Conservation (phyloP, 345 rosid genomes). For the Corymbia maculata region DNA sequence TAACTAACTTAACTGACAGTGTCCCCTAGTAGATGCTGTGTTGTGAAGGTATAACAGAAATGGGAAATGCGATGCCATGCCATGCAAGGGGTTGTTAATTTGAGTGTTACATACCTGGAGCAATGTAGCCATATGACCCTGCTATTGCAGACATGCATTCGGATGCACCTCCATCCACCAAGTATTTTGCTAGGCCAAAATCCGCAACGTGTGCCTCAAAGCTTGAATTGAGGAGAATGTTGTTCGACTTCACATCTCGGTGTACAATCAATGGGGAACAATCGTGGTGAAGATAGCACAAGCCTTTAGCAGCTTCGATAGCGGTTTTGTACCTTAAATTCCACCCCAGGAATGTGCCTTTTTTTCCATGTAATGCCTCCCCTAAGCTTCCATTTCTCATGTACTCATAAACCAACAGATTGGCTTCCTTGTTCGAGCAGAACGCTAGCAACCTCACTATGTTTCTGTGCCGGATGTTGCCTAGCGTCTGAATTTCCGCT, state of each 20-base stretch:
- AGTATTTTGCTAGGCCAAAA: constrained; percentile 88
- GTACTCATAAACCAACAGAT: constrained; percentile 84
- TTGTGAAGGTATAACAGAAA: not conserved
- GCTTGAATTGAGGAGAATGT: constrained; percentile 69
- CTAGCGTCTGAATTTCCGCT: constrained; percentile 85
- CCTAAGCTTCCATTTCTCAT: constrained; percentile 96
- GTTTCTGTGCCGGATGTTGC: constrained; percentile 82
- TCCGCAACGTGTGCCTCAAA: constrained; percentile 97
- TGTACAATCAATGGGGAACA: constrained; percentile 86
- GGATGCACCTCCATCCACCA: constrained; percentile 68
- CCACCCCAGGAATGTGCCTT: constrained; percentile 65
- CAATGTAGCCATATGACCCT: constrained; percentile 94
- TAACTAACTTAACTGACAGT: not conserved
- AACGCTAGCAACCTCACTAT: constrained; percentile 81
- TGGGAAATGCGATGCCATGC: not conserved
- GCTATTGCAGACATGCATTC: constrained; percentile 97
- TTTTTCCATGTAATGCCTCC: constrained; percentile 78
- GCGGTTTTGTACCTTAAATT: constrained; percentile 69
- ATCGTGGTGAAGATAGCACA: constrained; percentile 93
- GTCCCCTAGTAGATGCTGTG: not conserved
- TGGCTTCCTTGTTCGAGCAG: constrained; percentile 75
- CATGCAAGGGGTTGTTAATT: not conserved
- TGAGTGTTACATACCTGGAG: constrained; percentile 59
- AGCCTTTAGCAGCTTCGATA: constrained; percentile 84
- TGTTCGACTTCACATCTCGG: constrained; percentile 90